Conservation (phyloP, 75 land plant genomes). For the Pinus albicaulis region DNA sequence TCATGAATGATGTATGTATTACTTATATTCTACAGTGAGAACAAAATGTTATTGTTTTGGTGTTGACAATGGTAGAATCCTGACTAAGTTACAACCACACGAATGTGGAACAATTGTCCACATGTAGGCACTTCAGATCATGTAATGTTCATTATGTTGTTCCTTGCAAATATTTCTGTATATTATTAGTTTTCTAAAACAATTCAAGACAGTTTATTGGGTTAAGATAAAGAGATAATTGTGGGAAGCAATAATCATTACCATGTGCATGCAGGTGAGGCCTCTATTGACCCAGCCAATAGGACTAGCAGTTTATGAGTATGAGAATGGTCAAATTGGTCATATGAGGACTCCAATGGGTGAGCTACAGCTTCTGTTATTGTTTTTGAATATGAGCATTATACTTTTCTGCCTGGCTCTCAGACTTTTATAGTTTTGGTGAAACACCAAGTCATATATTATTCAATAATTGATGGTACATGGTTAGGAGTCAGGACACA, state of each 20-base stretch:
- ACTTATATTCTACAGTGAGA: background rate
- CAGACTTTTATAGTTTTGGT: background rate
- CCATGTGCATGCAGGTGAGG: constrained; percentile 33
- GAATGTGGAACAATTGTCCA: background rate
- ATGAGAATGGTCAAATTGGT: constrained; percentile 44
- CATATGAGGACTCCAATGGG: constrained; percentile 42
- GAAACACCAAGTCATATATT: too few species aligned
- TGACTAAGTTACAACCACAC: background rate
- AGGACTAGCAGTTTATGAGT: constrained; percentile 41
- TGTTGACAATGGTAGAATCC: background rate
- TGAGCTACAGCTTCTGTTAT: constrained; percentile 9
- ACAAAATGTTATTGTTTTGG: background rate
- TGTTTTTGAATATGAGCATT: background rate
- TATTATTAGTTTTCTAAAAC: background rate
- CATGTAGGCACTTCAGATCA: background rate
- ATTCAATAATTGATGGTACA: too few species aligned
- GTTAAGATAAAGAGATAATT: background rate
- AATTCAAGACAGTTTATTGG: constrained; percentile 4
- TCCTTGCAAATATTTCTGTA: constrained; percentile 2
- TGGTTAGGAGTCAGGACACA: too few species aligned
- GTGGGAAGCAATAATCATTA: background rate
- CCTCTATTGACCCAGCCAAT: constrained; percentile 37
- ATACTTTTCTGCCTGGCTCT: background rate
- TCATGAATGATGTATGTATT: constrained; percentile 33
- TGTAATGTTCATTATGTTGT: background rate